phyloP scores from a whole-genome alignment of 2,329 filamentous ascomycete species.

The Colletotrichum sidae region DNA sequence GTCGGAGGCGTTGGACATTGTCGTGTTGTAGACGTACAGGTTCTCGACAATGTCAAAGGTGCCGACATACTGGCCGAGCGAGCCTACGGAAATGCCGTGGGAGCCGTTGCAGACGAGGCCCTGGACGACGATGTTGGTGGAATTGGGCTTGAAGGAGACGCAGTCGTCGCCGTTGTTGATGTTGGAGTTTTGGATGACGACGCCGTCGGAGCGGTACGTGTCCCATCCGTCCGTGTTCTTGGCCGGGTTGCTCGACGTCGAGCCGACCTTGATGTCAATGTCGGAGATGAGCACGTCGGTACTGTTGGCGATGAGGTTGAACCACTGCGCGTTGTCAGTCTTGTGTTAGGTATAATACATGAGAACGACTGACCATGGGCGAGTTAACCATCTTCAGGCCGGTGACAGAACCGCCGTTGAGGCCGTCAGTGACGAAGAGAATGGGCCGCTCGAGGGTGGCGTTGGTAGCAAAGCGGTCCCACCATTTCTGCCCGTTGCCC shows the following conservation, averaged over 20 bases:
- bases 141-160: conserved; percentile 81
- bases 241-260: conserved; percentile 62
- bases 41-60: conserved; percentile 77
- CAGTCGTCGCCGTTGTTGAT: conserved; percentile 77
- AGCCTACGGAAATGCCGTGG: conserved; percentile 80
- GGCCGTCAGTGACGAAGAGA: conserved; percentile 66
- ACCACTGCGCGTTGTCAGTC: conserved; percentile 43
- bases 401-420: conserved; percentile 68
- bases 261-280: conserved; percentile 69
- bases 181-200: conserved; percentile 75
- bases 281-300: conserved; percentile 72
- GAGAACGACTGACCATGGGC: conserved; percentile 45
- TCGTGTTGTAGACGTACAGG: conserved; percentile 72
- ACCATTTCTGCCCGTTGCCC: conserved; percentile 75
- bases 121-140: conserved; percentile 75
- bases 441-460: conserved; percentile 69
- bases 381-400: conserved; percentile 71
- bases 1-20: conserved; percentile 70
- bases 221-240: conserved; percentile 78
- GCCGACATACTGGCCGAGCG: conserved; percentile 73
- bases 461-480: conserved; percentile 68
- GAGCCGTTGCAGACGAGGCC: conserved; percentile 76
- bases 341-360: no score
- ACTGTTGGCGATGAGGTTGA: conserved; percentile 73
- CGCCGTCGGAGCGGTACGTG: conserved; percentile 69